Percentiles rank a stretch among this genome's conserved stretches.
Conservation (phyloP, 208 protist species). For the Leishmania tropica region DNA sequence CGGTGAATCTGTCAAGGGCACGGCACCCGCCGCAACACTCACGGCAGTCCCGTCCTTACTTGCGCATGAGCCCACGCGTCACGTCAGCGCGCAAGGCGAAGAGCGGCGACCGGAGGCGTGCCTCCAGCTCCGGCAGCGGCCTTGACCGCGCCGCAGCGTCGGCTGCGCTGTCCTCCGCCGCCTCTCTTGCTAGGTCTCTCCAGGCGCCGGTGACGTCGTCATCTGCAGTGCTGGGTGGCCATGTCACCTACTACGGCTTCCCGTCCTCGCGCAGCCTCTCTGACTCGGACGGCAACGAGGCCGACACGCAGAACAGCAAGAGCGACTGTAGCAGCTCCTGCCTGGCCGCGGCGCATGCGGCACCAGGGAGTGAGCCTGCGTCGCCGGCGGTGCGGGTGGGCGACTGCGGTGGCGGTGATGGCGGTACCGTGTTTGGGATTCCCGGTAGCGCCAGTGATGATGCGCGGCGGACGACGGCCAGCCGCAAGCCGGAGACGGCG, state of each 20-base stretch:
- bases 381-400: background rate
- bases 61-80: background rate
- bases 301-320: background rate
- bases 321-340: background rate
- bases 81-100: background rate
- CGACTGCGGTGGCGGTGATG: background rate
- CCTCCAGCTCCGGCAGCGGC: background rate
- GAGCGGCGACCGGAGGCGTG: too few species aligned
- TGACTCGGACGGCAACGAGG: background rate
- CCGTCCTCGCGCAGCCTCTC: background rate
- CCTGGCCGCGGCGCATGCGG: slow-evolving; percentile 2
- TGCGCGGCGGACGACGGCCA: background rate
- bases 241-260: slow-evolving; percentile 5
- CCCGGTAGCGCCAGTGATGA: background rate
- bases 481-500: background rate
- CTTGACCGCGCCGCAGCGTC: background rate
- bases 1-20: background rate
- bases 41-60: background rate
- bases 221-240: background rate
- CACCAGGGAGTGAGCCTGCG: background rate
- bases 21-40: background rate
- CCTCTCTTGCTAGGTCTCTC: background rate
- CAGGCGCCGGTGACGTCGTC: background rate
- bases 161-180: background rate
- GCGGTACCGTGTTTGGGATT: background rate